Conservation (phyloP, 2,329 filamentous ascomycete species). For the Coniochaeta hoffmannii region DNA sequence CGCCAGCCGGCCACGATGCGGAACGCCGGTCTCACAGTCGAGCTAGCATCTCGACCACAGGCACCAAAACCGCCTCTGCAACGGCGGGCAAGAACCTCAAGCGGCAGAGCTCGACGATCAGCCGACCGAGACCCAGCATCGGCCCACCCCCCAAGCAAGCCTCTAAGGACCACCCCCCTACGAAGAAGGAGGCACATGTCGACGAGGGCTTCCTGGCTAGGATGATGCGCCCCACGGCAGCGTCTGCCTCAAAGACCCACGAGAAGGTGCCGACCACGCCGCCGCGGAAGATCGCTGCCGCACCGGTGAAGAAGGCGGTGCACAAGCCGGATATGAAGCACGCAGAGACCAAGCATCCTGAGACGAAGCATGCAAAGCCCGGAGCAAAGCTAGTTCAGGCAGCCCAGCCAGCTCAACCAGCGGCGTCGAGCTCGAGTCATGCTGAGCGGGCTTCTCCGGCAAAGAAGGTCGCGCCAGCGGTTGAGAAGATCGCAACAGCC, state of each 20-base stretch:
- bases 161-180: constrained; percentile 36
- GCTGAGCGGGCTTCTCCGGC: not conserved
- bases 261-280: constrained; percentile 52
- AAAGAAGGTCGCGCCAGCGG: constrained; percentile 13
- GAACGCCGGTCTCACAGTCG: constrained; percentile 37
- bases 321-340: not conserved
- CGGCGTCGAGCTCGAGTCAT: constrained; percentile 3
- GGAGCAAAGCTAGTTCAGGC: not conserved
- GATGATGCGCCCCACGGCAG: constrained; percentile 72
- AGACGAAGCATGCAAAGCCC: constrained; percentile 9
- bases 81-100: constrained; percentile 26
- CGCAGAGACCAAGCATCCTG: not conserved
- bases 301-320: constrained; percentile 13
- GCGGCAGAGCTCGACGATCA: constrained; percentile 37
- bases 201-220: constrained; percentile 70
- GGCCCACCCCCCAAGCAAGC: constrained; percentile 53
- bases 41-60: constrained; percentile 27
- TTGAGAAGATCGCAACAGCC: constrained; percentile 15
- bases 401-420: not conserved
- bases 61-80: constrained; percentile 14
- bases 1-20: constrained; percentile 25
- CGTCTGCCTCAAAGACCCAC: constrained; percentile 58
- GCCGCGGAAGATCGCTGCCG: constrained; percentile 29
- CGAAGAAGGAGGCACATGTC: constrained; percentile 45
- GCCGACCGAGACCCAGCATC: constrained; percentile 42